Conservation (phyloP, 768 basidiomycete species). For the Lentinula lateritia region DNA sequence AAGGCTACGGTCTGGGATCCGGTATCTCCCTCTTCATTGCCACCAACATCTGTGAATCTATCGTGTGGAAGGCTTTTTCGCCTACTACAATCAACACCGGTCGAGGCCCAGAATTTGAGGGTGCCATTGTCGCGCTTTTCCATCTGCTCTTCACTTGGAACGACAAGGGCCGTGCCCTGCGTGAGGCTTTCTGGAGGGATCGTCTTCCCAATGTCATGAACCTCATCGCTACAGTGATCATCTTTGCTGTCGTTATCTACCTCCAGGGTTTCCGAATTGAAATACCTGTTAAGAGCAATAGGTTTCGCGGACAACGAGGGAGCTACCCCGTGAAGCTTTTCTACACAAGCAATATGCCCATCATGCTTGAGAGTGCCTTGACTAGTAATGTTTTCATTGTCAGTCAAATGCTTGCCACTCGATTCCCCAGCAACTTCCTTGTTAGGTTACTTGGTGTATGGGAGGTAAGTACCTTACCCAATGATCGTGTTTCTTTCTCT, state of each 20-base stretch:
- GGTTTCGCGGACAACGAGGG: conserved; percentile 93
- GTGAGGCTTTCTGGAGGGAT: conserved; percentile 98
- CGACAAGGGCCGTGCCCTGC: conserved; percentile 93
- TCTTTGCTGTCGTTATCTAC: conserved; percentile 96
- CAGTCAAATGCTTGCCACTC: conserved; percentile 87
- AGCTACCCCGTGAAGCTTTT: conserved; percentile 97
- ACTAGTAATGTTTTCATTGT: conserved; percentile 95
- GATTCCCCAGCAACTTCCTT: conserved; percentile 89
- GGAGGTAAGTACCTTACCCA: conserved; percentile 61
- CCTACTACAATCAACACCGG: conserved; percentile 98
- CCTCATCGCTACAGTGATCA: conserved; percentile 83
- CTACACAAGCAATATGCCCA: conserved; percentile 99
- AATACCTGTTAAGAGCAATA: conserved; percentile 96
- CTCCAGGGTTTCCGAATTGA: conserved; percentile 98
- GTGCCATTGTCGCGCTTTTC: conserved; percentile 94
- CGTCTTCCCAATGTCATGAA: conserved; percentile 98
- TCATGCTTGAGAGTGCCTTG: conserved; percentile 95
- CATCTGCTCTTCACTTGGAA: conserved; percentile 98
- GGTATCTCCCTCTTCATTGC: conserved; percentile 99
- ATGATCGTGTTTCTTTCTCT: conserved; percentile 1
- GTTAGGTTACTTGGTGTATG: conserved; percentile 92
- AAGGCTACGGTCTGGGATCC: conserved; percentile 97
- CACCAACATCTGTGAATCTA: conserved; percentile 99
- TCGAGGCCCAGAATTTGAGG: conserved; percentile 96
- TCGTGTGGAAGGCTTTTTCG: conserved; percentile 99